phyloP scores from a whole-genome alignment of 805 yeast genomes.

The Ogataea naganishii region DNA sequence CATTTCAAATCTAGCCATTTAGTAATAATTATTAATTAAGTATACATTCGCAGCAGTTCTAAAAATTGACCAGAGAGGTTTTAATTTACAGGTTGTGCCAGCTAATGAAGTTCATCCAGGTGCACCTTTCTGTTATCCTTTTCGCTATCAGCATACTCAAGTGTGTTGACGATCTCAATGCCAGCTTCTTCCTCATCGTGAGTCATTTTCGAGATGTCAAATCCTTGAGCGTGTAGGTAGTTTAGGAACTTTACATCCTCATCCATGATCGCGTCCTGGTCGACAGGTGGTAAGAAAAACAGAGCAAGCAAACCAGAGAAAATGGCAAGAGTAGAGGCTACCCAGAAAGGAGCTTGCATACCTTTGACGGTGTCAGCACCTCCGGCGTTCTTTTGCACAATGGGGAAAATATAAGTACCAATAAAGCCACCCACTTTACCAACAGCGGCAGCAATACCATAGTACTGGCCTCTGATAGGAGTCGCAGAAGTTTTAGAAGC shows the following conservation, averaged over 20 bases:
- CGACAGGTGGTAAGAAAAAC: slow-evolving; percentile 70
- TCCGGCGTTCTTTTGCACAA: slow-evolving; percentile 52
- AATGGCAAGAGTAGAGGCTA: slow-evolving; percentile 69
- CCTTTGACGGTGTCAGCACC: slow-evolving; percentile 48
- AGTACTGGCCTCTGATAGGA: slow-evolving; percentile 83
- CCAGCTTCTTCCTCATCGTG: no score
- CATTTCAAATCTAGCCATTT: no score
- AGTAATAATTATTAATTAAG: no score
- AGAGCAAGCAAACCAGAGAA: slow-evolving; percentile 62
- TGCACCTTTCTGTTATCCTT: no score
- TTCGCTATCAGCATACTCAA: no score
- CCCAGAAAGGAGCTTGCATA: slow-evolving; percentile 70
- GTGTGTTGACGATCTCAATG: no score
- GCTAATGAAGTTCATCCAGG: no score
- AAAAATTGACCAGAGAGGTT: no score
- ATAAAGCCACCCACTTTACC: slow-evolving; percentile 93
- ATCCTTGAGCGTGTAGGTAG: slow-evolving; percentile 62
- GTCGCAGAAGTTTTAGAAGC: slow-evolving; percentile 85
- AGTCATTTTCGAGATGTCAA: slow-evolving; percentile 59
- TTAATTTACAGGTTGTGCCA: no score
- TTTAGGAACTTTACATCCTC: slow-evolving; percentile 70
- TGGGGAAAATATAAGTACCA: slow-evolving; percentile 85
- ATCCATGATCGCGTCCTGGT: slow-evolving; percentile 70
- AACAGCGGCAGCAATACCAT: slow-evolving; percentile 83
- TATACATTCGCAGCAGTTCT: no score